Base-by-base conservation (phyloP, 2,329 filamentous ascomycete genomes). In the Ampelomyces quisqualis region DNA sequence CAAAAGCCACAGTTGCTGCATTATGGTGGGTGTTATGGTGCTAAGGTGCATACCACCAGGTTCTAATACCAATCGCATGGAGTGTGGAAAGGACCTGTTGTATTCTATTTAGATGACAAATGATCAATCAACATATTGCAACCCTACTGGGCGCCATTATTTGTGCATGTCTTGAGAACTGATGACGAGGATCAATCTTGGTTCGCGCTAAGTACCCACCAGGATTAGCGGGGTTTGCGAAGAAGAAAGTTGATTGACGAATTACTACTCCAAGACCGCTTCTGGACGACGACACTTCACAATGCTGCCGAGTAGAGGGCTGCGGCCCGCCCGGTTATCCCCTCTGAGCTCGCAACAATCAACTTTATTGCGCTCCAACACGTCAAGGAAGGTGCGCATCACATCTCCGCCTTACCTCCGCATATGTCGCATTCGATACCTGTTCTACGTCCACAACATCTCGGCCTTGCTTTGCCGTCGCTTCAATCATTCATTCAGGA, bases 271-370 rank as follows among this genome's bases (percentile, higher is more conserved):
- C 41, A 27, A 17, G 32, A 33, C 47, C 21, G 48, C 40, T 49
- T 47, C 49, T 45, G 54, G 57, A 61, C 57, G 55, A 56, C 57
- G 55, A 56, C 61, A 60, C 44, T 51, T 51, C 52, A 65, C 59
- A 43, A 75, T 75, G 73, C 68, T 75, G 64, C 70, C 72, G 53
- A 74, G 71, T 60, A 72, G 72, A 70, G 73, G 72, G 50, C 55
- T 73, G 28, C 68, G 65, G 56, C 58, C 67, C 46, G 60, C 62
- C 41, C 61, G 60, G 44, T 53, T 62, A 28, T 43, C 45, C 27
- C 47, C 54, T 14, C 42, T 51, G 32, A 50, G 45, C 21, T 54
- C 55, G 31, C 57, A 54, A 21, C 58, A 57, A 21, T 56, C 58
- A 22, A 46, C 47, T 27, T 22, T 44, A 22, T 20, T 53, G 8